Evolutionary conservation across 75 land plant species (phyloP), one percentile per base, ranked within the genome.

Genomic region (Azolla pinnata): DNA sequence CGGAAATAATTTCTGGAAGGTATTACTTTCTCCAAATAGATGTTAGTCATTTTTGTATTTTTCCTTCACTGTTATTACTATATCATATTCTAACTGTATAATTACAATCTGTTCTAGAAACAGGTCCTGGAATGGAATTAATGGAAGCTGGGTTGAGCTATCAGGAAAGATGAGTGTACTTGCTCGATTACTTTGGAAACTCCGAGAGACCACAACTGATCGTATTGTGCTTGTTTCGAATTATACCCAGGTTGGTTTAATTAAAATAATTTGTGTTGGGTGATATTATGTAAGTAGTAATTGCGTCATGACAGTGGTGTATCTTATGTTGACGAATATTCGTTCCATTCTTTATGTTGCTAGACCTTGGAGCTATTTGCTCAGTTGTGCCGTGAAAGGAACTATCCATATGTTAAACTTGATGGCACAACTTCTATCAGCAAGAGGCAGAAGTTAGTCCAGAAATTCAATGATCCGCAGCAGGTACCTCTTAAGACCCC

Each of bases 201-300:
- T 93, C 27, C 87, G 84, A 21, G 61, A 76, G 26, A 83, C 67
- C 54, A 93, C 98, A 23, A 77, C 85, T 83, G 98, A 93, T 66
- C 79, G 98, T 5, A 93, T 93, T 60, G 98, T 93, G 56, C 96
- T 93, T 54, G 98, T 93, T 23, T 93, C 98, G 40, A 93, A 93
- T 60, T 93, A 93, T 35, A 93, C 98, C 25, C 96, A 93, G 85
- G 98, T 87, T 35, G 18, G 29, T 42, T 38, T 24, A 16, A 29
- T 29, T 29, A 12, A 10, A 20, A 29, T 44, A 18, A 42, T 5
- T 46, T 19, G 42, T 1, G n/a, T 48, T n/a, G n/a, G n/a, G n/a
- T n/a, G n/a, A n/a, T n/a, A n/a, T n/a, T n/a, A n/a, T n/a, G n/a
- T n/a, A n/a, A n/a, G n/a, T n/a, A n/a, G n/a, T n/a, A n/a, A n/a